Conservation (phyloP, 805 yeast genomes). For the Pichia gijzeniarum region DNA sequence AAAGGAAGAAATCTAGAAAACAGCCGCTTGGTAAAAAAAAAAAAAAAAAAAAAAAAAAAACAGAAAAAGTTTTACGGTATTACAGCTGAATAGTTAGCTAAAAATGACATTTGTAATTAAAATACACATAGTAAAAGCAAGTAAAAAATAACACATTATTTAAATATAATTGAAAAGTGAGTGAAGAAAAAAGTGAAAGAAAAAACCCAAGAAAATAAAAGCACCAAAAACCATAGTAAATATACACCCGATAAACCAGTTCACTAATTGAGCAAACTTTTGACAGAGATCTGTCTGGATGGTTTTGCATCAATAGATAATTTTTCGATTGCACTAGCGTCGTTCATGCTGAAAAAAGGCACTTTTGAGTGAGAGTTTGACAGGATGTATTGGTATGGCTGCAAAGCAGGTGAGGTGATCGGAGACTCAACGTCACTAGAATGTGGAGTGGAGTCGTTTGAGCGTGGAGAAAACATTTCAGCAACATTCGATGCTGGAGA, state of each 20-base stretch:
- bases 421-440: constrained; percentile 21
- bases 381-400: constrained; percentile 12
- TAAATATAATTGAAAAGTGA: not conserved
- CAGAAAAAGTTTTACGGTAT: no score
- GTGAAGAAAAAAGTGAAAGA: not conserved
- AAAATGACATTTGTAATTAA: no score
- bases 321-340: no score
- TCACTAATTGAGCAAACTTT: constrained; percentile 23
- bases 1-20: no score
- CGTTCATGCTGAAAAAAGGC: constrained; percentile 6
- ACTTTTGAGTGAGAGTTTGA: not conserved
- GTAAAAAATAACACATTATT: no score
- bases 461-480: constrained; percentile 12
- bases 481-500: constrained; percentile 12
- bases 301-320: constrained; percentile 5
- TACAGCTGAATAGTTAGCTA: no score
- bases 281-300: constrained; percentile 20
- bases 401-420: constrained; percentile 23
- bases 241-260: not conserved
- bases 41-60: no score
- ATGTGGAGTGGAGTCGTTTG: constrained; percentile 8
- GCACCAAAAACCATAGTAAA: not conserved
- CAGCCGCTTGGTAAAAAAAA: no score
- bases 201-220: constrained; percentile 1
- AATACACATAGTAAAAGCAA: not conserved